A percentile compares a stretch with the other conserved stretches of the same genome.
Evolutionary conservation across 2,329 filamentous ascomycete species (phyloP).

Genomic region (Alternaria gaisen): DNA sequence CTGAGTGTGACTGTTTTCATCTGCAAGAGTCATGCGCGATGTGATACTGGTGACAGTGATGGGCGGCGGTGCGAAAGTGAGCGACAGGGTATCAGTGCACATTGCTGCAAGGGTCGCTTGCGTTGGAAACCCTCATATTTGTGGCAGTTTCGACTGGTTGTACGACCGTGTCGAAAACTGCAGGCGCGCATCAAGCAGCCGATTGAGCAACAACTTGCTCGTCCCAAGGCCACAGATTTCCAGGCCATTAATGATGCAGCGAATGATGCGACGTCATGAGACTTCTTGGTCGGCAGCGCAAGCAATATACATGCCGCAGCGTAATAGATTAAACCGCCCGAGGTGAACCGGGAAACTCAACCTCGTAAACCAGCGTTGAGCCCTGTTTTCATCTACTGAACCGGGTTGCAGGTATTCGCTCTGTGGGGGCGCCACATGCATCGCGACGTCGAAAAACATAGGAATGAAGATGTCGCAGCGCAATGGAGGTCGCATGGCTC

Average conservation of each 20-base stretch:
- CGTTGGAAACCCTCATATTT: too few species aligned
- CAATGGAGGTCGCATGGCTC: background rate
- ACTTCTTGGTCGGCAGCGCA: conserved; percentile 8
- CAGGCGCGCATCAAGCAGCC: background rate
- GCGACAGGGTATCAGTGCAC: too few species aligned
- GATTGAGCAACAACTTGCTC: background rate
- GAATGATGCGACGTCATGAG: conserved; percentile 5
- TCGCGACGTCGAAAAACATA: background rate
- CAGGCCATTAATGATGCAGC: background rate
- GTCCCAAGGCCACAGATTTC: too few species aligned
- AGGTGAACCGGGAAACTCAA: conserved; percentile 21
- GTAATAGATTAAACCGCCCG: conserved; percentile 24
- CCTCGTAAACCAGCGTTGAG: conserved; percentile 14
- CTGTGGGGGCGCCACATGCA: conserved; percentile 2
- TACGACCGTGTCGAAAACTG: too few species aligned
- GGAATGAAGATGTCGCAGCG: background rate
- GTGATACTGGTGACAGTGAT: too few species aligned
- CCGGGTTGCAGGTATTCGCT: conserved; percentile 26
- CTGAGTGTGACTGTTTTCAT: too few species aligned
- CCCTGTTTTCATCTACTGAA: conserved; percentile 19
- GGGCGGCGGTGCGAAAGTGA: too few species aligned
- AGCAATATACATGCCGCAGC: conserved; percentile 26
- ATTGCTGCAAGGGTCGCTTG: too few species aligned
- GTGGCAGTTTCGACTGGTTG: too few species aligned
- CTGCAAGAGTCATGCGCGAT: too few species aligned